These are phyloP conservation scores for Phlyctochytrium arcticum DNA, from an alignment of 192 early-diverging fungal genomes.

Conservation along the genomic window DNA sequence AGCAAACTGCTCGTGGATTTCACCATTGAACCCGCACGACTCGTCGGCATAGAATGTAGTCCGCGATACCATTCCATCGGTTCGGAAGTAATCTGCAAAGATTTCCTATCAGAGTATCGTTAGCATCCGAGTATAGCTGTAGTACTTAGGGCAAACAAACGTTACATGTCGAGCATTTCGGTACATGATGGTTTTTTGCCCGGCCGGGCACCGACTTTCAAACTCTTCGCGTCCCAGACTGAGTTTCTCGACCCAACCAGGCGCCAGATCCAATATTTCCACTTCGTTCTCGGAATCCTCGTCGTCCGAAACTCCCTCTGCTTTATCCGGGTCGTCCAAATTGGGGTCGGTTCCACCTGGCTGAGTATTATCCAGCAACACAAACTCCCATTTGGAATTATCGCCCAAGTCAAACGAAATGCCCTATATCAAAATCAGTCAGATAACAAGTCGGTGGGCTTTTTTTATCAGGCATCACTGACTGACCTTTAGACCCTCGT, in stretches of 20 bases:
- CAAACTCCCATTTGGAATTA: constrained; percentile 62
- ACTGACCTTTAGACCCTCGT: constrained; percentile 50
- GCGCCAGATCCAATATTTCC: constrained; percentile 53
- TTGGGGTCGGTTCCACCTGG: constrained; percentile 30
- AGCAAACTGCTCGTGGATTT: constrained; percentile 44
- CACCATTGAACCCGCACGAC: constrained; percentile 35
- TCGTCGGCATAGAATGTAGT: constrained; percentile 50
- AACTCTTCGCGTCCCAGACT: constrained; percentile 46
- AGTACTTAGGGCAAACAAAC: background rate
- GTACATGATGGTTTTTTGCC: constrained; percentile 47
- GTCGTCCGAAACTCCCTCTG: constrained; percentile 39
- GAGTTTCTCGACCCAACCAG: constrained; percentile 49
- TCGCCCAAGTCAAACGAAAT: constrained; percentile 61
- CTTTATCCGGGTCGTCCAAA: constrained; percentile 25
- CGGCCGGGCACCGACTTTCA: constrained; percentile 47
- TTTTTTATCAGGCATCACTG: background rate
- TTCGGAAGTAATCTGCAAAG: constrained; percentile 55
- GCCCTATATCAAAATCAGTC: constrained; percentile 27
- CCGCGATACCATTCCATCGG: constrained; percentile 54
- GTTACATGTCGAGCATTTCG: constrained; percentile 39
- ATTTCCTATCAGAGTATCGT: constrained; percentile 31
- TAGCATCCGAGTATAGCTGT: background rate
- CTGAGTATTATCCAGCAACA: constrained; percentile 51
- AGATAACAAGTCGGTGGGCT: background rate
- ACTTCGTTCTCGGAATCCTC: constrained; percentile 27